A percentile compares a stretch with the other conserved stretches of the same genome.
Conservation (phyloP, 1,284 basidiomycete species). For the Hypsizygus ulmarius region DNA sequence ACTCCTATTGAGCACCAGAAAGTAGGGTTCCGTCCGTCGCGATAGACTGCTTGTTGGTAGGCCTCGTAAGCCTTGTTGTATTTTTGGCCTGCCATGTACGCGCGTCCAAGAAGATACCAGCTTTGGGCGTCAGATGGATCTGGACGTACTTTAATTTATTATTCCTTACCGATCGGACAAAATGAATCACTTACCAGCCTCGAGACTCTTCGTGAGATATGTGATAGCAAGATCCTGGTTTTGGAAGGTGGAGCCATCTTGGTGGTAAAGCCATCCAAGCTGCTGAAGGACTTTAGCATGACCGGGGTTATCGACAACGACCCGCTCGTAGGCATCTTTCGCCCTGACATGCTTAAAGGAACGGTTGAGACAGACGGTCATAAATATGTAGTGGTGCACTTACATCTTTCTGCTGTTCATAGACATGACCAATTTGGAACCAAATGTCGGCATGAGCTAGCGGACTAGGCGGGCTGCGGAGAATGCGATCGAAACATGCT, state of each 20-base stretch:
- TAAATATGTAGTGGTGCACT: slow-evolving; percentile 30
- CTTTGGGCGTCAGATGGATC: slow-evolving; percentile 96
- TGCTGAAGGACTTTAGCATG: slow-evolving; percentile 98
- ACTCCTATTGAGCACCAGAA: slow-evolving; percentile 99
- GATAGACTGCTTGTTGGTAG: slow-evolving; percentile 98
- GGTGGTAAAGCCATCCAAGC: slow-evolving; percentile 96
- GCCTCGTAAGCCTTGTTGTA: slow-evolving; percentile 99
- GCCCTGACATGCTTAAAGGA: slow-evolving; percentile 76
- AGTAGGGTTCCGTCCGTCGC: slow-evolving; percentile 97
- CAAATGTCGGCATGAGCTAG: slow-evolving; percentile 97
- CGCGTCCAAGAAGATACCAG: slow-evolving; percentile 97
- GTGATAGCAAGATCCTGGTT: slow-evolving; percentile 94
- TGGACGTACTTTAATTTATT: slow-evolving; percentile 25
- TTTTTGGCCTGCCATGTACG: slow-evolving; percentile 98
- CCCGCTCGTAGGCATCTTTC: slow-evolving; percentile 96
- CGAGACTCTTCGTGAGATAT: slow-evolving; percentile 92
- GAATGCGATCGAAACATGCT: slow-evolving; percentile 93
- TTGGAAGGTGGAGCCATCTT: slow-evolving; percentile 90
- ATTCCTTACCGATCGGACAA: neutral
- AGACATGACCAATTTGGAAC: slow-evolving; percentile 99
- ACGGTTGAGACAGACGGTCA: slow-evolving; percentile 14
- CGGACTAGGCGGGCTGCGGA: slow-evolving; percentile 92
- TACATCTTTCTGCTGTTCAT: slow-evolving; percentile 95
- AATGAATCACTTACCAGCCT: slow-evolving; percentile 65
- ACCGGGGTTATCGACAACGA: slow-evolving; percentile 88